Base-by-base conservation (phyloP, 768 basidiomycete genomes). In the Lanmaoa pseudosensibilis region DNA sequence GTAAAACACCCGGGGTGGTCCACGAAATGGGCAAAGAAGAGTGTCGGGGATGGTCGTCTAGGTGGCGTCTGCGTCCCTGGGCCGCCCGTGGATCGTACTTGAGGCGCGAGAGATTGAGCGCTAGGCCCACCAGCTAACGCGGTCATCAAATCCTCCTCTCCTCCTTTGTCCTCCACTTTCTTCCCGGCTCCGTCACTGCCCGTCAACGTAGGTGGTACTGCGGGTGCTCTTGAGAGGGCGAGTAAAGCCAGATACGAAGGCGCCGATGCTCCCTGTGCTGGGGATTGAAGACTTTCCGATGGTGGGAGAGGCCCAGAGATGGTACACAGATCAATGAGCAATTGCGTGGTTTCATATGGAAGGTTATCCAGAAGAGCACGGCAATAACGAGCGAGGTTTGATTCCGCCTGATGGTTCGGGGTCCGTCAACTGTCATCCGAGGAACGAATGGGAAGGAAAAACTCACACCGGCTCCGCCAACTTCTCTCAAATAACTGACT, bases 11-110 rank as follows among this genome's bases (percentile, higher is more conserved):
- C 78, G 55, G 88, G 84, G 63, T 95, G 92, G 65, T 96, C 92
- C 37, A 97, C 87, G 60, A 97, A 98, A 69, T 97, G 93, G 0
- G 94, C 87, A 66, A 98, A 98, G 71, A 93, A 98, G 33, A 89
- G 76, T 5, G 87, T 77, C 0, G 95, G 94, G 0, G 93, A 94
- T 0, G 93, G 88, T 0, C 80, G 76, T 65, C 83, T 83, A 9
- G 77, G 67, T 0, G 74, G 75, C 4, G 73, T 69, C 19, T 67
- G 57, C 55, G 69, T 52, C 32, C 55, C 65, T 32, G 33, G 63
- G 37, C 19, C 55, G 5, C 23, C 39, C 7, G 57, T 43, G 18
- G 57, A 50, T 40, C 30, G 59, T 49, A 5, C 50, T 50, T 59
- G 65, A 0, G 52, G 47, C 3, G 23, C 50, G 18, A 46, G 53